These are phyloP conservation scores for Wickerhamomyces mucosus DNA, from an alignment of 805 yeast species.

Conservation along the genomic window DNA sequence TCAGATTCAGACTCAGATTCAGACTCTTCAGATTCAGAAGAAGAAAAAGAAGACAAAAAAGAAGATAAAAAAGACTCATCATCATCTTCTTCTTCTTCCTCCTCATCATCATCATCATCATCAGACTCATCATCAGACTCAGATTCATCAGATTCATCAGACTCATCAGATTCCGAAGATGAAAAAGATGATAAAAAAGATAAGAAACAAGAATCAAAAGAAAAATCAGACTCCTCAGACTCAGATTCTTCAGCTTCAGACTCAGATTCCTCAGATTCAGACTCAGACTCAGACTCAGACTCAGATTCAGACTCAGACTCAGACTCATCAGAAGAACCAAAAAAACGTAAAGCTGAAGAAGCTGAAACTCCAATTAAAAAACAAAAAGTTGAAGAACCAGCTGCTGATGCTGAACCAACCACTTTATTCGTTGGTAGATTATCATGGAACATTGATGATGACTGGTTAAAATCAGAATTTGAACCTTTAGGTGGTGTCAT, in stretches of 20 bases:
- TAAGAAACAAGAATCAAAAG: slow-evolving; percentile 19
- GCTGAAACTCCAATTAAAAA: slow-evolving; percentile 25
- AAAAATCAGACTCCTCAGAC: slow-evolving; percentile 13
- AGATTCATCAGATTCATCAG: slow-evolving; percentile 17
- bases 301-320: slow-evolving; percentile 11
- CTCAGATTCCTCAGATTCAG: slow-evolving; percentile 13
- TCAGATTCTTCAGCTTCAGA: slow-evolving; percentile 20
- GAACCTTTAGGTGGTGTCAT: slow-evolving; percentile 73
- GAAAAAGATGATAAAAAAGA: slow-evolving; percentile 16
- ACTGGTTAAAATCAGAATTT: slow-evolving; percentile 84
- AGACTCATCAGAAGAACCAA: slow-evolving; percentile 7
- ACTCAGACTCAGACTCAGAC: slow-evolving; percentile 7
- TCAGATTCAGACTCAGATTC: slow-evolving; percentile 14
- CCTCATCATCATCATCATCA: slow-evolving; percentile 22
- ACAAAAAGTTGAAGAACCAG: slow-evolving; percentile 26
- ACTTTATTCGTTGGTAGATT: slow-evolving; percentile 95
- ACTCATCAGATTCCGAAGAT: slow-evolving; percentile 10
- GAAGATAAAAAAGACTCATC: slow-evolving; percentile 12
- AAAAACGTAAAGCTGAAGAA: slow-evolving; percentile 28
- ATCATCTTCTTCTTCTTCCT: slow-evolving; percentile 14
- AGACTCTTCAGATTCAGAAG: slow-evolving; percentile 10
- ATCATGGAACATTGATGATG: slow-evolving; percentile 96
- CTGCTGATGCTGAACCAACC: slow-evolving; percentile 50
- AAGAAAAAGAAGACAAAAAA: slow-evolving; percentile 12
- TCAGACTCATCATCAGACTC: slow-evolving; percentile 6